These are phyloP conservation scores for Maudiozyma serrabonitensis DNA, from an alignment of 805 yeast genomes.

Conservation along the genomic window DNA sequence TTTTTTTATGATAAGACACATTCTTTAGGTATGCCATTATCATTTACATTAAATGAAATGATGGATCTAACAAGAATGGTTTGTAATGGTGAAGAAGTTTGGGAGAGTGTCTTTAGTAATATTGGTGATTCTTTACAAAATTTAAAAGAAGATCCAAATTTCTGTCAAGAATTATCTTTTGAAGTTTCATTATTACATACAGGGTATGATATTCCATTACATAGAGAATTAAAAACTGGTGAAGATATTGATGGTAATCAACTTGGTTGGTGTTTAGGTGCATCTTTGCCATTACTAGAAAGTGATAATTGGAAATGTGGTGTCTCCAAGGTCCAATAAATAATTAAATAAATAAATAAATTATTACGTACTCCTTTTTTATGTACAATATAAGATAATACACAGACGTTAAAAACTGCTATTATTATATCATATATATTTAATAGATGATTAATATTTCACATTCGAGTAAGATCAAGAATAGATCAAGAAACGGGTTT, in stretches of 20 bases:
- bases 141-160: constrained; percentile 72
- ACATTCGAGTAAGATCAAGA: too few species aligned
- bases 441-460: too few species aligned
- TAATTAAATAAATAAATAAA: too few species aligned
- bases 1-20: constrained; percentile 90
- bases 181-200: constrained; percentile 84
- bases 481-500: too few species aligned
- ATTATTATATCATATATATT: too few species aligned
- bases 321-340: constrained; percentile 4
- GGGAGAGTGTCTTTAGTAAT: constrained; percentile 59
- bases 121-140: constrained; percentile 58
- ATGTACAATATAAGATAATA: neutral
- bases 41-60: constrained; percentile 80
- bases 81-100: constrained; percentile 70
- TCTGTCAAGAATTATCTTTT: constrained; percentile 90
- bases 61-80: constrained; percentile 72
- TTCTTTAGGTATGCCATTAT: constrained; percentile 89
- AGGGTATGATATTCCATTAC: constrained; percentile 92
- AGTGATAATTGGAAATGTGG: constrained; percentile 62
- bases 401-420: too few species aligned
- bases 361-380: neutral
- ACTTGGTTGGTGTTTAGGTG: constrained; percentile 98
- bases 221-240: constrained; percentile 86
- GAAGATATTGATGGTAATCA: constrained; percentile 82
- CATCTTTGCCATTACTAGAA: constrained; percentile 83